phyloP scores from a whole-genome alignment of 169 alveolate genomes.

The Cryptosporidium bovis region DNA sequence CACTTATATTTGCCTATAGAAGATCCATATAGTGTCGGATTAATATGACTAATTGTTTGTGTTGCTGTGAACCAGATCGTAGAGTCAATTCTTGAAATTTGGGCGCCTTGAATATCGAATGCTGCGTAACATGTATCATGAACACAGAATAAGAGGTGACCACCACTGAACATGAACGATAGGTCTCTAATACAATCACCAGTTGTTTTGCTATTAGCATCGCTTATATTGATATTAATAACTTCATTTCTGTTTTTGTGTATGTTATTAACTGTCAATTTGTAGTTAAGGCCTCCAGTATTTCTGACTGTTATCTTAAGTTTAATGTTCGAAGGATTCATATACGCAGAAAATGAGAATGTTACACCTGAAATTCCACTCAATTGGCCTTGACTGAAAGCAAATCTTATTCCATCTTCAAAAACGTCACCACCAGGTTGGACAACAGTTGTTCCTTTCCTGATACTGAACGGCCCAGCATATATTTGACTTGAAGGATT shows the following conservation, averaged over 20 bases:
- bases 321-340: neutral
- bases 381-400: conserved; percentile 4
- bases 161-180: conserved; percentile 6
- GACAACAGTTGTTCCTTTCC: neutral
- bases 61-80: conserved; percentile 23
- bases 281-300: neutral
- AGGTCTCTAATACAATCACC: no score
- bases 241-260: no score
- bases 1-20: conserved; percentile 52
- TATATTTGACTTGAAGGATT: neutral
- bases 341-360: neutral
- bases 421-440: conserved; percentile 19
- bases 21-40: conserved; percentile 24
- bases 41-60: neutral
- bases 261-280: no score
- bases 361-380: neutral
- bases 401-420: conserved; percentile 45
- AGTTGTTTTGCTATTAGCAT: neutral
- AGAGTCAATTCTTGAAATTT: conserved; percentile 3
- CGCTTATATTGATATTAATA: neutral
- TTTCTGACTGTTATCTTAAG: conserved; percentile 2
- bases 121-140: conserved; percentile 26
- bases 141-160: conserved; percentile 30
- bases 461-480: conserved; percentile 7
- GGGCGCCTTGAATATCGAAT: neutral